These are phyloP conservation scores for Lanzia echinophila DNA, from an alignment of 2,329 filamentous ascomycete species.

Conservation along the genomic window DNA sequence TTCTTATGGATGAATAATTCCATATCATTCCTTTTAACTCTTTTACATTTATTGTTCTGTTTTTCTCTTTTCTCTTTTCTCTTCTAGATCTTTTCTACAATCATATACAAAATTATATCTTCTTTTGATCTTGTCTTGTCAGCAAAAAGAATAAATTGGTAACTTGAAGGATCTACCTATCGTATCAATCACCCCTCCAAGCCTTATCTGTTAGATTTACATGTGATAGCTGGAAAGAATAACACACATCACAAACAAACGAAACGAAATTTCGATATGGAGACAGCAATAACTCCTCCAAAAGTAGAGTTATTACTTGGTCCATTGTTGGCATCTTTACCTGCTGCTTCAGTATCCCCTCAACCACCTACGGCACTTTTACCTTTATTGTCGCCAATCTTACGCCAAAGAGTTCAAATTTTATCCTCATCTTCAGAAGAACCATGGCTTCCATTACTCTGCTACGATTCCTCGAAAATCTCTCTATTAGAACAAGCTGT, in stretches of 20 bases:
- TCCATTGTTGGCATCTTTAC: conserved; percentile 53
- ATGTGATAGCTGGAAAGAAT: conserved; percentile 22
- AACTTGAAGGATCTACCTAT: too few relatives aligned
- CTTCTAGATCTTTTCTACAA: too few relatives aligned
- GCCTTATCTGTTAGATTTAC: conserved; percentile 14
- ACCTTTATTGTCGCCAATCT: conserved; percentile 57
- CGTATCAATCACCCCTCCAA: background rate
- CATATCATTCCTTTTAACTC: too few relatives aligned
- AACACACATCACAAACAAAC: background rate
- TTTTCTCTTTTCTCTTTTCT: too few relatives aligned
- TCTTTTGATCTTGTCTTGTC: too few relatives aligned
- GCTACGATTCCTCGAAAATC: conserved; percentile 52
- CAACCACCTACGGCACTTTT: conserved; percentile 50
- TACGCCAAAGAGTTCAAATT: conserved; percentile 59
- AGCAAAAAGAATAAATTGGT: too few relatives aligned
- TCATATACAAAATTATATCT: too few relatives aligned
- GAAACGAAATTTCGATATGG: conserved; percentile 2
- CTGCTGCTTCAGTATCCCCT: conserved; percentile 51
- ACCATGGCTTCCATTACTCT: conserved; percentile 67
- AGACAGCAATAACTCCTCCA: conserved; percentile 35
- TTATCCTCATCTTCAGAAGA: conserved; percentile 53
- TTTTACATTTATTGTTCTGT: too few relatives aligned
- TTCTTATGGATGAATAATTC: too few relatives aligned
- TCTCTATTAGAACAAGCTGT: conserved; percentile 54
- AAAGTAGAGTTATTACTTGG: conserved; percentile 44